Base-by-base conservation (phyloP, 768 basidiomycete genomes). In the Auriscalpium orientale region DNA sequence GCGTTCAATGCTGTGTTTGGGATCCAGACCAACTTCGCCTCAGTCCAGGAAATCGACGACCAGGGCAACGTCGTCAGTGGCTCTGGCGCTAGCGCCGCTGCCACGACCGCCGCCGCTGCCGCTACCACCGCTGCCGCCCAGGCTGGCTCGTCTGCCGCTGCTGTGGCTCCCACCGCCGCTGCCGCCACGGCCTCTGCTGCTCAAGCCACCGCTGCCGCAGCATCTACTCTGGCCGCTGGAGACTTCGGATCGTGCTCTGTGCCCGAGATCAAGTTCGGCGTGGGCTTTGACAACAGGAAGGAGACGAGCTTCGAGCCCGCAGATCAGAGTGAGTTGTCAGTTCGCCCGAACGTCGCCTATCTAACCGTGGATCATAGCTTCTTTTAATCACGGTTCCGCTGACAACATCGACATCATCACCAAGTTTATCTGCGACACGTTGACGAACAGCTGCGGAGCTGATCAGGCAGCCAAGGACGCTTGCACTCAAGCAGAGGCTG, bases 1-100 rank as follows among this genome's bases (percentile, higher is more conserved):
- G 76, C 72, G 7, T 85, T 84, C 75, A 84, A 85, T 69, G 73
- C 72, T 21, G 77, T 68, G 38, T 81, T 84, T 58, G 80, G 79
- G 28, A 77, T 82, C 58, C 67, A 50, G 5, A 83, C 82, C 45
- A 67, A 78, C 68, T 84, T 84, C 64, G 73, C 71, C 8, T 58
- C 59, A 43, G 72, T 80, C 49, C 54, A 70, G 20, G 68, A 65
- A 28, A 62, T 81, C 49, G 75, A 79, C 51, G 70, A 80, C 64
- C 74, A 78, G 61, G 79, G 79, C 51, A 55, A 57, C 22, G 57
- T 59, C 12, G 57, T 68, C 28, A 68, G 15, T 43, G 40, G 40
- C 9, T 15, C 76, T 18, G 73, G 55, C 33, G 49, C 58, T 43
- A 35, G 62, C 33, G 49, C 60, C 11, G 21, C 66, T 16, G 52